Evolutionary conservation across 768 basidiomycete genomes (phyloP).

Genomic region (Russula emetica): DNA sequence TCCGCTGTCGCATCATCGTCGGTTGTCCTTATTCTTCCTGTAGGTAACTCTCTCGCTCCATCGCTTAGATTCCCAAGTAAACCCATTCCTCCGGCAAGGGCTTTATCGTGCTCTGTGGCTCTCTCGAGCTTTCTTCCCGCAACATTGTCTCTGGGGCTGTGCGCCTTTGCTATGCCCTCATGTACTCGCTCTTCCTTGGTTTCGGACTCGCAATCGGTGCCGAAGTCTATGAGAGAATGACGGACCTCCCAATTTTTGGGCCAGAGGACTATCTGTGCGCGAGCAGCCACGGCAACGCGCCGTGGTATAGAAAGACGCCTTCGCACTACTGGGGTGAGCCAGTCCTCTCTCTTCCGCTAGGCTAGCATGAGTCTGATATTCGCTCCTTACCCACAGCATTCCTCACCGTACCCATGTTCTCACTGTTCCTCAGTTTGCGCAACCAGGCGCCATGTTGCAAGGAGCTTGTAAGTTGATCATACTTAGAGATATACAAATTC

Average conservation of each 20-base stretch:
- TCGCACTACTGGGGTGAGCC: constrained; percentile 63
- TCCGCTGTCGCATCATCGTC: constrained; percentile 73
- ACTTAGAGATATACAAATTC: not conserved
- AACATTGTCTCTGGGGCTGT: constrained; percentile 85
- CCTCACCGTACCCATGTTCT: constrained; percentile 66
- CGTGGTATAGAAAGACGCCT: constrained; percentile 74
- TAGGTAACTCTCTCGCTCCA: constrained; percentile 33
- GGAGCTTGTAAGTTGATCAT: constrained; percentile 46
- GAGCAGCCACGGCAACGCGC: constrained; percentile 52
- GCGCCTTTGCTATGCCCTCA: constrained; percentile 70
- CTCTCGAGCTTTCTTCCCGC: constrained; percentile 73
- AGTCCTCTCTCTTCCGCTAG: not conserved
- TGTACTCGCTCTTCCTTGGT: constrained; percentile 74
- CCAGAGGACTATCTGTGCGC: constrained; percentile 59
- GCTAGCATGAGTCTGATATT: not conserved
- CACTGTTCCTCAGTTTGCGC: constrained; percentile 60
- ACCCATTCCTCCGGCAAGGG: constrained; percentile 38
- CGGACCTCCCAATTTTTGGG: constrained; percentile 42
- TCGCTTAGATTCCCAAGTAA: not conserved
- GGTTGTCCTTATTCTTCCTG: constrained; percentile 76
- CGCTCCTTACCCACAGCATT: constrained; percentile 45
- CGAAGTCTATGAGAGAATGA: constrained; percentile 58
- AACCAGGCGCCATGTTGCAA: constrained; percentile 56
- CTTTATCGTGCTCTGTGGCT: constrained; percentile 65
- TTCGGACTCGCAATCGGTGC: constrained; percentile 83